These are phyloP conservation scores for Solanum bulbocastanum DNA, from an alignment of 257 asterid species.

Conservation along the genomic window DNA sequence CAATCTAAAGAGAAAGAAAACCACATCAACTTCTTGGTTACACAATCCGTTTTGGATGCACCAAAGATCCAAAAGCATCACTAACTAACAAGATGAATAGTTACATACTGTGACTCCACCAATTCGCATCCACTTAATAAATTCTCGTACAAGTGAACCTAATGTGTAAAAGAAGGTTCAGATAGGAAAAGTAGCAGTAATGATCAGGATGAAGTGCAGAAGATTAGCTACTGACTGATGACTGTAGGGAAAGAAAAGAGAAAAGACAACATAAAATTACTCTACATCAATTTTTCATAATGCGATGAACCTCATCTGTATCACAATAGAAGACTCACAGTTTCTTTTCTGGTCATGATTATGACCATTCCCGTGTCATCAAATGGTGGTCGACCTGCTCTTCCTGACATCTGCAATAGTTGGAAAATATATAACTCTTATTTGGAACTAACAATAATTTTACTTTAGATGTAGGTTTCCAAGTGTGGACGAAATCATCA, in stretches of 20 bases:
- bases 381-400: slow-evolving; percentile 99
- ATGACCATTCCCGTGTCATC: slow-evolving; percentile 93
- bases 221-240: not conserved
- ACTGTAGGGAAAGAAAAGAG: not conserved
- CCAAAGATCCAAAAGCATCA: not conserved
- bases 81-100: slow-evolving; percentile 11
- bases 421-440: not conserved
- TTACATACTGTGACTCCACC: slow-evolving; percentile 97
- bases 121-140: slow-evolving; percentile 84
- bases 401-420: slow-evolving; percentile 85
- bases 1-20: slow-evolving; percentile 46
- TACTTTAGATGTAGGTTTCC: not conserved
- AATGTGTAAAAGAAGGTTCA: slow-evolving; percentile 8
- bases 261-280: not conserved
- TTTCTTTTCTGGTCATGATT: slow-evolving; percentile 96
- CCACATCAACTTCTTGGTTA: slow-evolving; percentile 5
- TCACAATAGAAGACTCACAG: slow-evolving; percentile 33
- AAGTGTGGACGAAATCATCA: not conserved
- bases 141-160: slow-evolving; percentile 94
- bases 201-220: not conserved
- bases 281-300: not conserved
- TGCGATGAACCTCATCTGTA: not conserved
- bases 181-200: not conserved
- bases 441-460: not conserved
- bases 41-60: not conserved